These are phyloP conservation scores for Anthoceros angustus DNA, from an alignment of 225 moss, liverwort and hornwort genomes.

Conservation along the genomic window DNA sequence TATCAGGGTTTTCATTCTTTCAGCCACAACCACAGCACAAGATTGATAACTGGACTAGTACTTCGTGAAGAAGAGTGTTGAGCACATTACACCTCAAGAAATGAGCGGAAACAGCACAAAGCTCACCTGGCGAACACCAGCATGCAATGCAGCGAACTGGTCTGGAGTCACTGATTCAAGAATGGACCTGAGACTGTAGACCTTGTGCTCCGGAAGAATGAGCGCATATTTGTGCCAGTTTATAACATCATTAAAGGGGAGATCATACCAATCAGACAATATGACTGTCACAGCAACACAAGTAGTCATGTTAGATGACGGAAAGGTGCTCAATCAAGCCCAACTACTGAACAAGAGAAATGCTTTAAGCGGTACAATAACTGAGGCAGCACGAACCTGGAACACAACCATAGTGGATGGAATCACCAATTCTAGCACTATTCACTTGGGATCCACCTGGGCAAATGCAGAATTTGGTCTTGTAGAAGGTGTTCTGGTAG, in stretches of 20 bases:
- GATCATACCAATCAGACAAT: slow-evolving; percentile 42
- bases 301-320: too few relatives aligned
- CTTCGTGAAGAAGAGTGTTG: not conserved
- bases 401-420: slow-evolving; percentile 45
- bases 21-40: not conserved
- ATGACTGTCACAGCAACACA: slow-evolving; percentile 22
- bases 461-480: slow-evolving; percentile 45
- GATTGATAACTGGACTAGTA: not conserved
- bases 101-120: not conserved
- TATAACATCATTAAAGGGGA: slow-evolving; percentile 38
- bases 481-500: slow-evolving; percentile 35
- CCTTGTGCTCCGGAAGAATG: slow-evolving; percentile 26
- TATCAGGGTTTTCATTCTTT: not conserved
- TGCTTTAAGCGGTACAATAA: not conserved
- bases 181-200: slow-evolving; percentile 24
- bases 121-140: slow-evolving; percentile 40
- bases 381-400: slow-evolving; percentile 20
- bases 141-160: slow-evolving; percentile 33
- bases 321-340: not conserved
- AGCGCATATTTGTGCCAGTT: slow-evolving; percentile 33
- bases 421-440: slow-evolving; percentile 36
- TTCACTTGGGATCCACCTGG: slow-evolving; percentile 56
- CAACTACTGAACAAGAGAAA: not conserved
- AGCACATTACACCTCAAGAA: not conserved
- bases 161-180: slow-evolving; percentile 28